These are phyloP conservation scores for Corrigiola litoralis DNA, from an alignment of 179 eudicot species.

Conservation along the genomic window DNA sequence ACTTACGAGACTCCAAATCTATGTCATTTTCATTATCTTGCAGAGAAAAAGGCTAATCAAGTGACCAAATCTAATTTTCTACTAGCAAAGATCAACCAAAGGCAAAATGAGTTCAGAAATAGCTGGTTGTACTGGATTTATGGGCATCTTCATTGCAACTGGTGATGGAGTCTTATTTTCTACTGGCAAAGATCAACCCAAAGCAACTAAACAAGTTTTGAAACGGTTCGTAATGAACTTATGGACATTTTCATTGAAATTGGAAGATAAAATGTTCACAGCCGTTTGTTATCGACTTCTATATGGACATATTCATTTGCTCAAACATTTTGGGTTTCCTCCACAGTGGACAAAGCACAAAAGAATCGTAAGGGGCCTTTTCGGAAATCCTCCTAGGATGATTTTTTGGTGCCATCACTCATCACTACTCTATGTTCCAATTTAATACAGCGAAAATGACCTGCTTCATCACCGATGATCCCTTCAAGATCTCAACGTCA, in stretches of 20 bases:
- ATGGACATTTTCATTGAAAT: too few species aligned
- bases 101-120: too few species aligned
- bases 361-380: not conserved
- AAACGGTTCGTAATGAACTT: too few species aligned
- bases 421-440: not conserved
- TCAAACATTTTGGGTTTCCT: not conserved
- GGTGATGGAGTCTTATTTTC: too few species aligned
- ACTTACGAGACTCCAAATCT: not conserved
- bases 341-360: not conserved
- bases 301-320: not conserved
- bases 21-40: too few species aligned
- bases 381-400: too few species aligned
- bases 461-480: not conserved
- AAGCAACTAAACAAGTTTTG: too few species aligned
- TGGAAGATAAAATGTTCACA: too few species aligned
- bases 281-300: not conserved
- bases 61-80: not conserved
- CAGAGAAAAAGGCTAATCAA: not conserved
- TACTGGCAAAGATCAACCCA: too few species aligned
- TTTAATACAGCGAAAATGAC: not conserved
- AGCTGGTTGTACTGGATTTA: too few species aligned
- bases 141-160: too few species aligned
- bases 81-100: not conserved
- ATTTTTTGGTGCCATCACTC: too few species aligned
- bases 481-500: not conserved